A percentile compares a stretch with the other conserved stretches of the same genome.
phyloP scores from a whole-genome alignment of 768 basidiomycete species.

The Austroboletus eburneus region DNA sequence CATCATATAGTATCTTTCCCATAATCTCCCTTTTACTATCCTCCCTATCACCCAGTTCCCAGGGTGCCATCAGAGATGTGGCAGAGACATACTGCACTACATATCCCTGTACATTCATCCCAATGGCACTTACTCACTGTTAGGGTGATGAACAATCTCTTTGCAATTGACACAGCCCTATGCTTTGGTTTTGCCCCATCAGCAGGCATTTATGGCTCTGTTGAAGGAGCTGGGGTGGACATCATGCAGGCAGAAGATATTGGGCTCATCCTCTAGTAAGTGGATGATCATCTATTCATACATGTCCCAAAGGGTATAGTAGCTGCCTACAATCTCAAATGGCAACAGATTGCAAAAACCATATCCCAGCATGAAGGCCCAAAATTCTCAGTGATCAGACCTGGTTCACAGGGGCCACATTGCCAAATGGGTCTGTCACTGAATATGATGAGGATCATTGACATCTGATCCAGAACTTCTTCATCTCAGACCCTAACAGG shows the following conservation, averaged over 20 bases:
- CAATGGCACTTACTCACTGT: too few relatives aligned
- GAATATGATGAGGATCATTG: not conserved
- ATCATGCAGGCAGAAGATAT: constrained; percentile 12
- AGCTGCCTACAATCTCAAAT: accelerated
- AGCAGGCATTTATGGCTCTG: constrained; percentile 21
- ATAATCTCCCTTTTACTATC: too few relatives aligned
- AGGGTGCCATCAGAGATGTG: too few relatives aligned
- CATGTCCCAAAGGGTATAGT: not conserved
- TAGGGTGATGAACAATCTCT: too few relatives aligned
- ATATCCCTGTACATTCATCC: too few relatives aligned
- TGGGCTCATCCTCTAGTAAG: constrained; percentile 18
- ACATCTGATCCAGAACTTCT: not conserved
- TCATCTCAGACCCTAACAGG: not conserved
- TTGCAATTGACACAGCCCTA: too few relatives aligned
- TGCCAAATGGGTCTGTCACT: accelerated
- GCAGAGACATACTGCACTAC: too few relatives aligned
- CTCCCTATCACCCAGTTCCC: too few relatives aligned
- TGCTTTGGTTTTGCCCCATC: constrained; percentile 10
- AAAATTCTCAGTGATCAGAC: not conserved
- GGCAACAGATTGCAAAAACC: accelerated
- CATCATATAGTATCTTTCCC: too few relatives aligned
- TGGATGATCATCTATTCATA: constrained; percentile 32
- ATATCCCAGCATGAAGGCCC: not conserved
- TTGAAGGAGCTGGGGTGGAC: constrained; percentile 20
- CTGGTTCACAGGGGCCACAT: not conserved